A percentile compares a stretch with the other conserved stretches of the same genome.
These are phyloP conservation scores for Novymonas esmeraldas DNA, from an alignment of 208 protist genomes.

Conservation along the genomic window DNA sequence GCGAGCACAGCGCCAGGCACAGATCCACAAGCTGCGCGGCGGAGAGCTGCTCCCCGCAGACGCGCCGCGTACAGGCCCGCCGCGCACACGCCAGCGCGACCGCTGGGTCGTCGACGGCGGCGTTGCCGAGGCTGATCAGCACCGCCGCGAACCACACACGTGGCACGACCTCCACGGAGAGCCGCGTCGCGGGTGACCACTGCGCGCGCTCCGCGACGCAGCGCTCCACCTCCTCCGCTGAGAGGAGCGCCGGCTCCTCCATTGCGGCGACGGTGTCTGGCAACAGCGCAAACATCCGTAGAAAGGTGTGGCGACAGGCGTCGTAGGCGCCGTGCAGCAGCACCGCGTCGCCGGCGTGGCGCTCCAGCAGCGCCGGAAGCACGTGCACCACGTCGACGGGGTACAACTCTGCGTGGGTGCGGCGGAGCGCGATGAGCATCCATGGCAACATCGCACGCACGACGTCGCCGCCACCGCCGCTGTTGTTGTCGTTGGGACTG, in stretches of 20 bases:
- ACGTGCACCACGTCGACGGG: slow-evolving; percentile 75
- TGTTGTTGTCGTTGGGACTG: too few species aligned
- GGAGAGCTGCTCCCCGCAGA: slow-evolving; percentile 34
- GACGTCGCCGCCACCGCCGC: neutral
- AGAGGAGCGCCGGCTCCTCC: neutral
- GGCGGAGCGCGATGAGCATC: slow-evolving; percentile 49
- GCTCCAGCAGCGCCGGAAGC: slow-evolving; percentile 44
- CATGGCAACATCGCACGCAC: slow-evolving; percentile 50
- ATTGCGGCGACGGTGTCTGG: neutral
- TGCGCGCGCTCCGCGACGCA: slow-evolving; percentile 27
- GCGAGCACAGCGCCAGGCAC: slow-evolving; percentile 56
- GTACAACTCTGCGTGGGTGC: slow-evolving; percentile 50
- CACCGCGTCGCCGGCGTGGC: slow-evolving; percentile 21
- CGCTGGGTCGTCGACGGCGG: slow-evolving; percentile 41
- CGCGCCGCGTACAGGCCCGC: slow-evolving; percentile 40
- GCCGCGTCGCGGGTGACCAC: slow-evolving; percentile 49
- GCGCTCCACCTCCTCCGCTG: slow-evolving; percentile 7
- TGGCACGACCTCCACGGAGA: slow-evolving; percentile 60
- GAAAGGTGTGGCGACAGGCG: slow-evolving; percentile 63
- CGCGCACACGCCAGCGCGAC: slow-evolving; percentile 54
- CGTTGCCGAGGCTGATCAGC: slow-evolving; percentile 44
- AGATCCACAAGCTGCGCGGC: slow-evolving; percentile 52
- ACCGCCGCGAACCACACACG: slow-evolving; percentile 49
- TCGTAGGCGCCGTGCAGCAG: slow-evolving; percentile 75
- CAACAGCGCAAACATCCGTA: slow-evolving; percentile 63